Evolutionary conservation across 2,329 filamentous ascomycete species (phyloP), one percentile per base, ranked within the genome.

Genomic region (Thielaviopsis musarum): DNA sequence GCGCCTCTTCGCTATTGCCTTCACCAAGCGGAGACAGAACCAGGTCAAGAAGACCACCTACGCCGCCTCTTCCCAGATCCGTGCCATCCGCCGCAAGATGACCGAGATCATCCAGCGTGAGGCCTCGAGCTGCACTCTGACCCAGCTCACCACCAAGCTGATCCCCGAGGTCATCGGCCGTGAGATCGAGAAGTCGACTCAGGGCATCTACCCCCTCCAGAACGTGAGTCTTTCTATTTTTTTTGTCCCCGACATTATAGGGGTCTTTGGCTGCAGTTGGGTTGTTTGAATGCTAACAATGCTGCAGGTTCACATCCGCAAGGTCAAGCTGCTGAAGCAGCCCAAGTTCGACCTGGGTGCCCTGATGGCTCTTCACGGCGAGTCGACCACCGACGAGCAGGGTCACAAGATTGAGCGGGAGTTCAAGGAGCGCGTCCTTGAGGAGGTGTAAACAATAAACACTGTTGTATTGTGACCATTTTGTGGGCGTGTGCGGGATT

Each of bases 1-100:
- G 78, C 89, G 93, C 71, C 85, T 98, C 69, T 98, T 98, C 81
- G 89, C 89, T 75, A 98, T 98, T 69, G 93, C 88, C 69, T 98
- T 98, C 83, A 98, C 93, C 77, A 97, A 97, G 87, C 84, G 90
- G 77, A 87, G 93, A 72, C 90, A 89, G 70, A 98, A 97, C 83
- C 93, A 98, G 83, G 91, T 98, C 82, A 95, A 95, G 88, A 98
- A 97, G 88, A 98, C 93, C 71, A 98, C 93, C 74, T 98, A 98
- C 74, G 93, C 93, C 68, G 86, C 86, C 66, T 90, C 89, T 66
- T 97, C 93, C 66, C 93, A 98, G 80, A 97, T 97, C 76, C 87
- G 91, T 67, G 85, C 87, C 69, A 98, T 98, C 76, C 88, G 93
- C 77, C 93, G 91, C 83, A 97, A 98, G 89, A 98, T 98, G 93